A percentile compares a stretch with the other conserved stretches of the same genome.
Evolutionary conservation across 1,284 basidiomycete genomes (phyloP).

Genomic region (Trametes pubescens): DNA sequence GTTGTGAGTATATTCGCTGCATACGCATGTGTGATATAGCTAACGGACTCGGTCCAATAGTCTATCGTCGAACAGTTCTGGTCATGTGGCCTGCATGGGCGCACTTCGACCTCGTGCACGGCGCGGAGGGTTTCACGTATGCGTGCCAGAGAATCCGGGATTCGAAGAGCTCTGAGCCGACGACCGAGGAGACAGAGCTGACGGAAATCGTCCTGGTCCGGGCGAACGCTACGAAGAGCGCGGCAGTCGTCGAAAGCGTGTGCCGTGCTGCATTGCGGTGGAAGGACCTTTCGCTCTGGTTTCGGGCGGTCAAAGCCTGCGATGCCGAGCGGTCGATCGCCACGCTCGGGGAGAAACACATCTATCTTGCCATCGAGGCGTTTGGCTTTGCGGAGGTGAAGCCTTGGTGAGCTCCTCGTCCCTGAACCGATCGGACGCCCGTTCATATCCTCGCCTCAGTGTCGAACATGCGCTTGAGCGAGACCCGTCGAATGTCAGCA

Average conservation of each 20-base stretch:
- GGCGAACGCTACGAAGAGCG: neutral
- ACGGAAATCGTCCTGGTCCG: constrained; percentile 20
- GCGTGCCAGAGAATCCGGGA: constrained; percentile 24
- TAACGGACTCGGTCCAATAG: constrained; percentile 34
- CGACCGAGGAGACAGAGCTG: constrained; percentile 18
- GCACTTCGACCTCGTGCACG: constrained; percentile 37
- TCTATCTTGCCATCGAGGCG: neutral
- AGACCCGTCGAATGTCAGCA: neutral
- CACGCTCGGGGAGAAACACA: neutral
- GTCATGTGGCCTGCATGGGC: constrained; percentile 47
- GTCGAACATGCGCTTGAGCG: neutral
- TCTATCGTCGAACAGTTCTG: constrained; percentile 53
- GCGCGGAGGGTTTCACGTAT: constrained; percentile 13
- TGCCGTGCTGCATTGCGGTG: constrained; percentile 16
- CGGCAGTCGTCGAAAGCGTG: neutral
- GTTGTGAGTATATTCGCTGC: neutral
- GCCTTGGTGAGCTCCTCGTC: neutral
- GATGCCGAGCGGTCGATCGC: neutral
- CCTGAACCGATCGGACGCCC: neutral
- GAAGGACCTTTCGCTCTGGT: constrained; percentile 5
- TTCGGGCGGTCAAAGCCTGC: neutral
- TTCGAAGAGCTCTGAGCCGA: neutral
- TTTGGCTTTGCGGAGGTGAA: neutral
- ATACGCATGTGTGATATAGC: neutral
- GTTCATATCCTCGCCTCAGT: neutral